phyloP scores from a whole-genome alignment of 306 rosid species.

The Vicia sativa region DNA sequence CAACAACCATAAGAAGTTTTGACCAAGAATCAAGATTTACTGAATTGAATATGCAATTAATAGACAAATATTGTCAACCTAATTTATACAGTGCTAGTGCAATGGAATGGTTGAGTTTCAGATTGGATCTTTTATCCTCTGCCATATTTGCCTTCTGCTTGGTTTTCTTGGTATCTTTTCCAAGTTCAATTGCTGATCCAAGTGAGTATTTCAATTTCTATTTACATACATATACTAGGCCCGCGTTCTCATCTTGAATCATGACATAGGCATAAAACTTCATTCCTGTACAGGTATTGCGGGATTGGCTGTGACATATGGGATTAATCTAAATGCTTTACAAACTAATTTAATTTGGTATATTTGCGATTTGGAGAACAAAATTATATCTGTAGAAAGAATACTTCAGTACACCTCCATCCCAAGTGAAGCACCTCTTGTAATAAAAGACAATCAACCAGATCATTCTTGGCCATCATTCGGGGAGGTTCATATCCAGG shows the following conservation, averaged over 20 bases:
- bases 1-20: constrained; percentile 78
- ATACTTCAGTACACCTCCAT: constrained; percentile 69
- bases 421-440: constrained; percentile 80
- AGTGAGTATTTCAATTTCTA: constrained; percentile 17
- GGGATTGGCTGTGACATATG: constrained; percentile 91
- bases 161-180: constrained; percentile 54
- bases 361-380: constrained; percentile 73
- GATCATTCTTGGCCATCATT: constrained; percentile 66
- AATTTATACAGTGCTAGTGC: constrained; percentile 59
- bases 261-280: neutral
- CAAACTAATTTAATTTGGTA: constrained; percentile 56
- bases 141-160: neutral
- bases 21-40: constrained; percentile 70
- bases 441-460: constrained; percentile 57
- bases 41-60: constrained; percentile 63
- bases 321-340: constrained; percentile 60
- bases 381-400: constrained; percentile 85
- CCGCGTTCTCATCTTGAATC: neutral
- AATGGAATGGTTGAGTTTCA: constrained; percentile 66
- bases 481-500: constrained; percentile 72
- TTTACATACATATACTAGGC: neutral
- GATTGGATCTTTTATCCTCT: neutral
- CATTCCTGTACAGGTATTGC: neutral
- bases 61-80: constrained; percentile 68
- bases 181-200: constrained; percentile 60